Conservation (phyloP, 2,329 filamentous ascomycete species). For the Fusarium anthophilum region DNA sequence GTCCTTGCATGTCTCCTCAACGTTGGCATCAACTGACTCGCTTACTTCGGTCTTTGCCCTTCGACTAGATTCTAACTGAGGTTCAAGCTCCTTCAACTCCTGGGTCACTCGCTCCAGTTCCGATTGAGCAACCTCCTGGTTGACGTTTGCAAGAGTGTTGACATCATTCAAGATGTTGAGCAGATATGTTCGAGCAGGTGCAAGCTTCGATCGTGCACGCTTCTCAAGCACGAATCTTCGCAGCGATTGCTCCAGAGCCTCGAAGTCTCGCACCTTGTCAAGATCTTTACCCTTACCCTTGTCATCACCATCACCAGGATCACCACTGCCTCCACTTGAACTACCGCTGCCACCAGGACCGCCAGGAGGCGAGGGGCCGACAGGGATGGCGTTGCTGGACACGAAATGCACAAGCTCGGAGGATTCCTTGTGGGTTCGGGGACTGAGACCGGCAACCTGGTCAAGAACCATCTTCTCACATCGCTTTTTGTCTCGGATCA, state of each 20-base stretch:
- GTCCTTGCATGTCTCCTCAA: conserved; percentile 85
- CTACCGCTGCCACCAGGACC: conserved; percentile 64
- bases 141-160: conserved; percentile 82
- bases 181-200: conserved; percentile 94
- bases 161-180: conserved; percentile 93
- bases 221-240: conserved; percentile 96
- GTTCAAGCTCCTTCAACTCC: conserved; percentile 85
- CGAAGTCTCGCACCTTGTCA: conserved; percentile 90
- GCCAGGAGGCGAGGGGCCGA: conserved; percentile 67
- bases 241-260: conserved; percentile 86
- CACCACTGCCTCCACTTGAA: conserved; percentile 63
- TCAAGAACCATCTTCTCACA: conserved; percentile 94
- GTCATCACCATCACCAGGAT: conserved; percentile 65
- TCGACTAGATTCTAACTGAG: conserved; percentile 83
- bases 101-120: conserved; percentile 85
- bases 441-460: conserved; percentile 87
- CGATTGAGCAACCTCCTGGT: conserved; percentile 83
- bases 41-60: conserved; percentile 82
- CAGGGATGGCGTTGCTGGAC: conserved; percentile 93
- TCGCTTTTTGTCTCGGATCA: conserved; percentile 88
- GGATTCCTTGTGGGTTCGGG: conserved; percentile 90
- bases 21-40: conserved; percentile 81
- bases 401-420: conserved; percentile 96
- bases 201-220: conserved; percentile 91
- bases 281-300: conserved; percentile 87